A percentile compares a stretch with the other conserved stretches of the same genome.
phyloP scores from a whole-genome alignment of 2,329 filamentous ascomycete species.

The Nectriaceae sp. region DNA sequence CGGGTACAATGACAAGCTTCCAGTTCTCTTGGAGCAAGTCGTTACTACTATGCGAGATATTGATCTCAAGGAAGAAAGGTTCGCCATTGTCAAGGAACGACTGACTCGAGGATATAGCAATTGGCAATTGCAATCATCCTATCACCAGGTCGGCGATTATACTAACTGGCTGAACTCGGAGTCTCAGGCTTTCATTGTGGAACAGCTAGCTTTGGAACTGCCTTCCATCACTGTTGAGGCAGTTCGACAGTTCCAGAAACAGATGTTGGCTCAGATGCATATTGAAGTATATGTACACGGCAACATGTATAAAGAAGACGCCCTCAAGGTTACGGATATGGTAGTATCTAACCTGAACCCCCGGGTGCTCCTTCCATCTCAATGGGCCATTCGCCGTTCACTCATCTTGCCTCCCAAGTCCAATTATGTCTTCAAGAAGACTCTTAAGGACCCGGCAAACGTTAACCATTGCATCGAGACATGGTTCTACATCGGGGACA shows the following conservation, averaged over 20 bases:
- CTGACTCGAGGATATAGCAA: constrained; percentile 78
- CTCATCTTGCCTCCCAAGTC: constrained; percentile 76
- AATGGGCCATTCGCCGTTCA: constrained; percentile 79
- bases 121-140: constrained; percentile 85
- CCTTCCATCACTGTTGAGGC: constrained; percentile 73
- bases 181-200: constrained; percentile 73
- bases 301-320: constrained; percentile 93
- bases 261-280: constrained; percentile 79
- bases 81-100: constrained; percentile 88
- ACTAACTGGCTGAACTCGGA: constrained; percentile 75
- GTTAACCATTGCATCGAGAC: constrained; percentile 87
- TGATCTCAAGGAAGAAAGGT: constrained; percentile 82
- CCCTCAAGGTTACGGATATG: constrained; percentile 79
- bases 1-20: constrained; percentile 96
- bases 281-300: constrained; percentile 89
- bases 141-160: constrained; percentile 83
- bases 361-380: constrained; percentile 69
- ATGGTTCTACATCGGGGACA: constrained; percentile 69
- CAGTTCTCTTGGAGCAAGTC: constrained; percentile 87
- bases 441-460: constrained; percentile 82
- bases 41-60: constrained; percentile 81
- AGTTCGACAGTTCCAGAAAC: constrained; percentile 75
- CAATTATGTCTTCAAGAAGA: constrained; percentile 82
- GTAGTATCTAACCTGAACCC: constrained; percentile 78
- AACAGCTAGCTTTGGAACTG: constrained; percentile 78